Conservation (phyloP, 345 rosid species). For the Eucalyptus curtisii region DNA sequence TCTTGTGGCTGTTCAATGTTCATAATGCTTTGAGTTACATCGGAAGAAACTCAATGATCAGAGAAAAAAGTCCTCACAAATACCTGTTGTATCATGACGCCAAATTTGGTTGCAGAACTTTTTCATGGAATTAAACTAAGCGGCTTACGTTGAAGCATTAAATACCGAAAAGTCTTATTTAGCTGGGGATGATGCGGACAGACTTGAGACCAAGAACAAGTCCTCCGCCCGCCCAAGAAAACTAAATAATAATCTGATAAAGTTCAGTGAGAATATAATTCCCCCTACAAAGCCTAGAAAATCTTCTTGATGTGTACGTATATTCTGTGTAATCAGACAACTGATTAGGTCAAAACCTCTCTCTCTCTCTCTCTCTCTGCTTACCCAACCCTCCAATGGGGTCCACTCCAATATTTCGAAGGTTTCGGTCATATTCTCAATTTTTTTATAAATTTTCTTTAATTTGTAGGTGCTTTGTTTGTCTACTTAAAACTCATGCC, state of each 20-base stretch:
- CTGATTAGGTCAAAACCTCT: background rate
- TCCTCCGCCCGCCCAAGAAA: background rate
- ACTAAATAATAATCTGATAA: background rate
- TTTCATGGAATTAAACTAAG: background rate
- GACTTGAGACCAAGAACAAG: background rate
- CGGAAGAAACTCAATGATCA: background rate
- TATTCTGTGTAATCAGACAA: background rate
- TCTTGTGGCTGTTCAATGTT: background rate
- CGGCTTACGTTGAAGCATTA: background rate
- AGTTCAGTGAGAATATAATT: background rate
- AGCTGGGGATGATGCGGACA: background rate
- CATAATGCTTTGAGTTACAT: background rate
- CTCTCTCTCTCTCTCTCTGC: background rate
- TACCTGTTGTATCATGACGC: background rate
- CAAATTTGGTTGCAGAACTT: background rate
- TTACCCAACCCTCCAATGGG: background rate
- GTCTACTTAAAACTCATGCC: background rate
- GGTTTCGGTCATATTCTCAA: background rate
- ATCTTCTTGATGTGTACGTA: background rate
- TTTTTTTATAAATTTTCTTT: background rate
- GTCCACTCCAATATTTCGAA: background rate
- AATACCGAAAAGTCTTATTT: background rate
- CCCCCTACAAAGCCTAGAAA: background rate
- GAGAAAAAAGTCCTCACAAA: background rate
- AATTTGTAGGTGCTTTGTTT: background rate